phyloP scores from a whole-genome alignment of 129 eudicot species.

The Flaveria trinervia region DNA sequence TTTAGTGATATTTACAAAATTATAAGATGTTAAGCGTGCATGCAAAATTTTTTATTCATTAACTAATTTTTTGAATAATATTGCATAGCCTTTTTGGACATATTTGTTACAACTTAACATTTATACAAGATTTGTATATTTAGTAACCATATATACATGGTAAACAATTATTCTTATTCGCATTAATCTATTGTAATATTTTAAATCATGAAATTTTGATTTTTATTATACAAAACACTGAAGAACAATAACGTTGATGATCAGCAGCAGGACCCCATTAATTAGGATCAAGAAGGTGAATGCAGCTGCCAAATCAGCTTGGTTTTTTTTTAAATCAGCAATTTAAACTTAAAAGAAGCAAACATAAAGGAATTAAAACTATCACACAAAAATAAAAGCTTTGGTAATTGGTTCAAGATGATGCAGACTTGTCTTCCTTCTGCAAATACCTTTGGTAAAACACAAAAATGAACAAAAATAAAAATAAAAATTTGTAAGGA shows the following conservation, averaged over 20 bases:
- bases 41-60: too few species aligned
- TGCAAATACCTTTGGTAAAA: slow-evolving; percentile 44
- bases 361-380: slow-evolving; percentile 14
- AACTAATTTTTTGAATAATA: too few species aligned
- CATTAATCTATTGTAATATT: background rate
- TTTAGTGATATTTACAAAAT: too few species aligned
- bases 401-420: slow-evolving; percentile 24
- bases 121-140: too few species aligned
- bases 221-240: slow-evolving; percentile 19
- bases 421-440: slow-evolving; percentile 45
- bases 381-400: slow-evolving; percentile 23
- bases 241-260: background rate
- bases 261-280: slow-evolving; percentile 3
- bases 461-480: background rate
- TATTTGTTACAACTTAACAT: too few species aligned
- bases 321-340: slow-evolving; percentile 7
- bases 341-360: slow-evolving; percentile 11
- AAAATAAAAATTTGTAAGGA: too few species aligned
- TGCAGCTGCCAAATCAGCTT: slow-evolving; percentile 19
- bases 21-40: too few species aligned
- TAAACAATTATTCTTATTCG: background rate
- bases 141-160: too few species aligned
- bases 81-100: too few species aligned
- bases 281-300: slow-evolving; percentile 8
- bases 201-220: slow-evolving; percentile 1